Evolutionary conservation across 108 stramenopile genomes (phyloP).

Genomic region (Skeletonema menzelii): DNA sequence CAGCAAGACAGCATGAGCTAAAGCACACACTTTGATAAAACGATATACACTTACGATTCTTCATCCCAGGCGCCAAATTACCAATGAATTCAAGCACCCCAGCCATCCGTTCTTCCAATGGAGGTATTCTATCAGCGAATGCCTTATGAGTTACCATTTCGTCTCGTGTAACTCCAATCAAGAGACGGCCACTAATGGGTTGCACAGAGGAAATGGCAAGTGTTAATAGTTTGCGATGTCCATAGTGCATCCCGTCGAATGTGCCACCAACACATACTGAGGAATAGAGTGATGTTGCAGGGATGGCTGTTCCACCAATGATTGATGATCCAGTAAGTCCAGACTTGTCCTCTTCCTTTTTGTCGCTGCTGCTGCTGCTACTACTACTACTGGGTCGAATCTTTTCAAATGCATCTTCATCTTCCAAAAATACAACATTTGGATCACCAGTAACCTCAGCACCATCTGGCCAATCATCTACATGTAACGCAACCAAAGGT

Average conservation of each 20-base stretch:
- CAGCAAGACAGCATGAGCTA: not conserved
- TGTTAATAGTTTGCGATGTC: slow-evolving; percentile 88
- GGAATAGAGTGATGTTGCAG: slow-evolving; percentile 58
- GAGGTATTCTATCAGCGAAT: slow-evolving; percentile 70
- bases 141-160: slow-evolving; percentile 79
- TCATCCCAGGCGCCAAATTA: slow-evolving; percentile 83
- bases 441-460: slow-evolving; percentile 52
- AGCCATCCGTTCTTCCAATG: slow-evolving; percentile 54
- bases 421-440: slow-evolving; percentile 77
- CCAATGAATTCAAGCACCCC: slow-evolving; percentile 76
- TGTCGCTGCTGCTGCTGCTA: not conserved
- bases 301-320: slow-evolving; percentile 64
- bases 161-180: slow-evolving; percentile 83
- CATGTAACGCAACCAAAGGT: slow-evolving; percentile 61
- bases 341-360: slow-evolving; percentile 10
- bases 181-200: slow-evolving; percentile 64
- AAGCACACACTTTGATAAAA: not conserved
- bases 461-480: slow-evolving; percentile 77
- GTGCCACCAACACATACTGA: slow-evolving; percentile 90
- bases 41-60: slow-evolving; percentile 55
- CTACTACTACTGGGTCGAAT: slow-evolving; percentile 2
- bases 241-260: slow-evolving; percentile 94
- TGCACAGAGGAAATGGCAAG: slow-evolving; percentile 81
- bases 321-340: slow-evolving; percentile 12
- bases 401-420: slow-evolving; percentile 52